Base-by-base conservation (phyloP, 164 flowering plant genomes). In the Amborella trichopoda region DNA sequence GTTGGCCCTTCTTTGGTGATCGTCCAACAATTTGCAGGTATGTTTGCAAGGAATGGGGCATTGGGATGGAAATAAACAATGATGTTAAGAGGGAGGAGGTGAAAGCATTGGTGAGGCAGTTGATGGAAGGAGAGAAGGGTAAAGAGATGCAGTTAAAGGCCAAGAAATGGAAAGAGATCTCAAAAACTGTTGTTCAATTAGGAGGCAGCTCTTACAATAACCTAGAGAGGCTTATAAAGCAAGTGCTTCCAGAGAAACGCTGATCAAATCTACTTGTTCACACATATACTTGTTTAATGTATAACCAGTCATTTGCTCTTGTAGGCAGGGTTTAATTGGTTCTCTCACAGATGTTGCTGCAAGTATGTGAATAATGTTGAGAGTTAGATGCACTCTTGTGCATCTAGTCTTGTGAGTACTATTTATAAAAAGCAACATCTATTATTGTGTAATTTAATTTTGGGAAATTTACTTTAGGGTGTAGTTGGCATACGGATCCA, bases 1-100 rank as follows among this genome's bases (percentile, higher is more conserved):
- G 65, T 23, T 65, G 69, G 69, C 69, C 69, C 9, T 60, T 60
- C 60, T 60, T 61, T 4, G 59, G 46, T 0, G 65, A 65, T 20
- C 69, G 61, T 18, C 59, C 20, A 16, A 61, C 53, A 0, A 60
- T 55, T 26, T 65, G 65, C 48, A 16, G 51, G 18, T 60, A 25
- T 26, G 27, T 40, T 17, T 60, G 62, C 38, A 53, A 28, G 13
- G 14, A 52, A 5, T 65, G 69, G 59, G 62, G 62, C 3, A 52
- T 59, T 1, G 69, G 69, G 0, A 21, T 56, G 53, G 66, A 66
- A 48, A 46, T 65, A 0, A 48, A 44, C 9, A 33, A 20, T 12
- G 44, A 53, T 3, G 62, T 49, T 5, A 60, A 39, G 49, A 56
- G 69, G 25, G 55, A 44, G 10, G 59, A 59, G 19, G 61, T 68